Evolutionary conservation across 1,284 basidiomycete species (phyloP), one percentile per base, ranked within the genome.

Genomic region (Naganishia sp.): DNA sequence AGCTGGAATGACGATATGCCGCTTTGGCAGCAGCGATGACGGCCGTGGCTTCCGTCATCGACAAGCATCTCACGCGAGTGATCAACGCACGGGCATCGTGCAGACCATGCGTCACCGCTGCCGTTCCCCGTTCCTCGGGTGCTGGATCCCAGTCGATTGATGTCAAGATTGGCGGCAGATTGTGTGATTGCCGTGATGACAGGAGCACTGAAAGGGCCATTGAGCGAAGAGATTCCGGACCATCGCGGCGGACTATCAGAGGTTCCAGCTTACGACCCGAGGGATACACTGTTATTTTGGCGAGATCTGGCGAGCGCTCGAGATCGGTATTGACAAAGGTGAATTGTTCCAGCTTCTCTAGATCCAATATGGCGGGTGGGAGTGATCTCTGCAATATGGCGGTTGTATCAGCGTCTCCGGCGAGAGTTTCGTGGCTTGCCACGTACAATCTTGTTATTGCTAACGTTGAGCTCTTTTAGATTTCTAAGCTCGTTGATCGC

Each of bases 391-490:
- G 49, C n/a, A n/a, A n/a, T 25, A n/a, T 0, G 42, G 36, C 31
- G 25, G 31, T n/a, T 13, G 6, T 46, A 44, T 2, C 28, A 46
- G 42, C 31, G 48, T 25, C 28, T 18, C 23, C n/a, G n/a, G 23
- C 25, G 45, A 15, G 28, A 36, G 11, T 23, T 21, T 6, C 9
- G 59, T 23, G 36, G 42, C 28, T 6, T 7, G 21, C 6, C n/a
- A 71, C 79, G 56, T 44, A 78, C 79, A 21, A 81, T 77, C 31
- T 70, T 64, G 63, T 81, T 81, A 64, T 73, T 72, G 36, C 76
- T 73, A 43, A 81, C 77, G 61, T 77, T 79, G 23, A 81, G 71
- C 57, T 77, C 75, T 55, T 73, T 75, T 28, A 81, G 68, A 49
- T 77, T 70, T 10, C 63, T 48, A 6, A 81, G 70, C 21, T 74